These are phyloP conservation scores for Xylariaceae sp. DNA, from an alignment of 2,329 filamentous ascomycete genomes.

Conservation along the genomic window DNA sequence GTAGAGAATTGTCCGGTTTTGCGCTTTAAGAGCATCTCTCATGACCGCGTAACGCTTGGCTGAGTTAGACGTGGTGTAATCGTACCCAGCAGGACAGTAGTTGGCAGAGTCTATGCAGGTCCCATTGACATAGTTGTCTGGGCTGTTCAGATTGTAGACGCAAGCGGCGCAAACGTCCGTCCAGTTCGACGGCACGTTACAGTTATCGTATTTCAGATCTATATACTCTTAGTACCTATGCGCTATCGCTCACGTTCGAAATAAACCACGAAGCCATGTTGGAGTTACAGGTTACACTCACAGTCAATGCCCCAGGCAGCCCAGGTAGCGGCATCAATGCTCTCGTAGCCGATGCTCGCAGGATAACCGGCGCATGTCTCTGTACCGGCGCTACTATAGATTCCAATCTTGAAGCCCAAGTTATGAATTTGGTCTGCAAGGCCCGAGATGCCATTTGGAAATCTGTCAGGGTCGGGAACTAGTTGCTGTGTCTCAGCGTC, in stretches of 20 bases:
- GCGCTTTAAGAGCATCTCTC: slow-evolving; percentile 56
- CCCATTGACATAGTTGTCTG: slow-evolving; percentile 22
- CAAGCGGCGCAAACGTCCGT: slow-evolving; percentile 43
- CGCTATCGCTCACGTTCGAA: no score
- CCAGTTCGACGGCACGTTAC: slow-evolving; percentile 50
- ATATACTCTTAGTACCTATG: not conserved
- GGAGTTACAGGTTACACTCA: slow-evolving; percentile 35
- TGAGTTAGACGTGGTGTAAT: slow-evolving; percentile 56
- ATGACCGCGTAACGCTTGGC: slow-evolving; percentile 56
- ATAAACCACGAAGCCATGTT: slow-evolving; percentile 20
- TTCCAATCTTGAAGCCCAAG: slow-evolving; percentile 66
- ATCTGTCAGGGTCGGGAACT: slow-evolving; percentile 55
- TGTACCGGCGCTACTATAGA: slow-evolving; percentile 64
- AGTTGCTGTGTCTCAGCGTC: slow-evolving; percentile 52
- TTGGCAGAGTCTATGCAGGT: slow-evolving; percentile 17
- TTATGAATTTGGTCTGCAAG: slow-evolving; percentile 61
- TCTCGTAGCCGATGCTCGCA: slow-evolving; percentile 62
- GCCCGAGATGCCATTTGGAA: slow-evolving; percentile 64
- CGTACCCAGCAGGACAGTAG: slow-evolving; percentile 52
- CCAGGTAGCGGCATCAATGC: slow-evolving; percentile 63
- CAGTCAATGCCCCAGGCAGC: slow-evolving; percentile 65
- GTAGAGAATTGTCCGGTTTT: slow-evolving; percentile 56
- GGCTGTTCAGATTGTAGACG: slow-evolving; percentile 26
- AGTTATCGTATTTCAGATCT: slow-evolving; percentile 66
- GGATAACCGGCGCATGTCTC: slow-evolving; percentile 63